phyloP scores from a whole-genome alignment of 805 yeast species.

The Candida maris region DNA sequence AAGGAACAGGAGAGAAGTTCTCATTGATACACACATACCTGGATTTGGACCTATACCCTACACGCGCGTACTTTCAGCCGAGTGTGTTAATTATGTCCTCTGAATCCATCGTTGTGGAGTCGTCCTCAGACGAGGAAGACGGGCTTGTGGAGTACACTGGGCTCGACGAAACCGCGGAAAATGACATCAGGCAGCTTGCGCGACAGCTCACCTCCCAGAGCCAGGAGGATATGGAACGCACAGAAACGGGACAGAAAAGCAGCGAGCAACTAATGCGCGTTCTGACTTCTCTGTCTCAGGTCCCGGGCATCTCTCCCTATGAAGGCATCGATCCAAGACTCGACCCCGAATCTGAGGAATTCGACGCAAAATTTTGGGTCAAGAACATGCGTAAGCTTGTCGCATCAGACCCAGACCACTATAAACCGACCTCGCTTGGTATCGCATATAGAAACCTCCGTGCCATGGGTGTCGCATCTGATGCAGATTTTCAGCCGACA shows the following conservation, averaged over 20 bases:
- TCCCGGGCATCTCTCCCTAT: conserved; percentile 46
- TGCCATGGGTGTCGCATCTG: conserved; percentile 64
- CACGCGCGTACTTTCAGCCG: too few species aligned
- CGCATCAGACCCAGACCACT: conserved; percentile 56
- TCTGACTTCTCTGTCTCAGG: conserved; percentile 49
- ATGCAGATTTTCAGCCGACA: conserved; percentile 63
- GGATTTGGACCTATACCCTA: too few species aligned
- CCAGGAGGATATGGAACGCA: conserved; percentile 1
- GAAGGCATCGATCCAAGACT: conserved; percentile 37
- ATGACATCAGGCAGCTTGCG: conserved; percentile 40
- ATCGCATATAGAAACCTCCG: conserved; percentile 55
- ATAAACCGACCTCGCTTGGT: conserved; percentile 58
- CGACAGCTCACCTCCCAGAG: conserved; percentile 32
- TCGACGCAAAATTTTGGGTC: conserved; percentile 63
- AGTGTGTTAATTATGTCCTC: too few species aligned
- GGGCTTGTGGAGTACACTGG: conserved; percentile 31
- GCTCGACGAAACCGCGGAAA: conserved; percentile 31
- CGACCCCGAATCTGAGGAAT: conserved; percentile 57
- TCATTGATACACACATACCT: too few species aligned
- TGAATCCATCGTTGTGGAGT: conserved; percentile 28
- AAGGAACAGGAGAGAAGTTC: too few species aligned
- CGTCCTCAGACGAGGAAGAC: conserved; percentile 11
- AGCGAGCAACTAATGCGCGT: conserved; percentile 27
- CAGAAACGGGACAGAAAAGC: conserved; percentile 5
- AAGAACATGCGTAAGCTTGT: conserved; percentile 55